These are phyloP conservation scores for Boletus bicolor DNA, from an alignment of 768 basidiomycete genomes.

Conservation along the genomic window DNA sequence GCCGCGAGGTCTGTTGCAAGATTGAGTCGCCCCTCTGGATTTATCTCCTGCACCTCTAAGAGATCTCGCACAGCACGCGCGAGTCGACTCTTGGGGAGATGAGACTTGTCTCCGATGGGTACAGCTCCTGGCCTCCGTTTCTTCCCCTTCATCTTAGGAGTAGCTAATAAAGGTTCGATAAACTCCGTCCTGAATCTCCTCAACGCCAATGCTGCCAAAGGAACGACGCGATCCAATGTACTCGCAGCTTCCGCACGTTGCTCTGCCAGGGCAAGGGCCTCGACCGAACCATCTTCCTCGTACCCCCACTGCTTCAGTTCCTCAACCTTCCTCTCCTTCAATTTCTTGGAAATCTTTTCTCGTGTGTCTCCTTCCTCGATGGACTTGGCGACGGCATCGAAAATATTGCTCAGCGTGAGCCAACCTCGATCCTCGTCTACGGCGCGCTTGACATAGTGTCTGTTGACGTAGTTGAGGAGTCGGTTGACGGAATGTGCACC, in stretches of 20 bases:
- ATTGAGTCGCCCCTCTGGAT: conserved; percentile 43
- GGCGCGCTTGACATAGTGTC: conserved; percentile 73
- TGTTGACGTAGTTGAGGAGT: conserved; percentile 68
- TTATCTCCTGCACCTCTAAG: conserved; percentile 49
- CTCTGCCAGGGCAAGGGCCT: conserved; percentile 55
- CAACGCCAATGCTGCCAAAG: conserved; percentile 60
- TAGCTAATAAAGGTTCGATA: conserved; percentile 62
- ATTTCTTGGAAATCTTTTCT: conserved; percentile 53
- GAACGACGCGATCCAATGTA: conserved; percentile 60
- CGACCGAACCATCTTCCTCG: conserved; percentile 45
- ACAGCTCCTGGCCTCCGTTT: conserved; percentile 50
- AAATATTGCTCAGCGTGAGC: conserved; percentile 63
- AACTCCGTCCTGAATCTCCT: conserved; percentile 72
- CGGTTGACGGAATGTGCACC: conserved; percentile 68
- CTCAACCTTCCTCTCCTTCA: conserved; percentile 56
- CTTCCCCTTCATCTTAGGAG: conserved; percentile 58
- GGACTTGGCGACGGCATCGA: conserved; percentile 57
- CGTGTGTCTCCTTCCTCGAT: conserved; percentile 52
- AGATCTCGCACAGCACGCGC: conserved; percentile 66
- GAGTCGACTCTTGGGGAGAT: conserved; percentile 58
- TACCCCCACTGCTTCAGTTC: conserved; percentile 76
- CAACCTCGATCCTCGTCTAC: conserved; percentile 78
- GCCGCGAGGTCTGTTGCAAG: conserved; percentile 51
- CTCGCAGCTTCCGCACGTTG: conserved; percentile 75
- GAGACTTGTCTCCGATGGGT: conserved; percentile 34